Conservation (phyloP, 257 asterid genomes). For the Marsdenia floribunda region DNA sequence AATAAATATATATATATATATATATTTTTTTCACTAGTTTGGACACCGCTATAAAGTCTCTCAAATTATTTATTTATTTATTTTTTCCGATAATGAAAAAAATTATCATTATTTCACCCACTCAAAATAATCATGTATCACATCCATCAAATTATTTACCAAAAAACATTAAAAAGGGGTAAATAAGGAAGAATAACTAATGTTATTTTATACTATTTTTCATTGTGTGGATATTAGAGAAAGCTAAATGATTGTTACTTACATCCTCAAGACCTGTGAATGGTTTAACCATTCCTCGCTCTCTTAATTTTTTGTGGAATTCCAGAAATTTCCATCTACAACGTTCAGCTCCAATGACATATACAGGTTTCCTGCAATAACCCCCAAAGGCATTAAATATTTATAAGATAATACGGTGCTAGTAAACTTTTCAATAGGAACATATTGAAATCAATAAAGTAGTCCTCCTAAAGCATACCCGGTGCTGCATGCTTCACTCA, state of each 20-base stretch:
- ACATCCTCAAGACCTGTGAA: constrained; percentile 98
- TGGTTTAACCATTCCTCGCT: constrained; percentile 80
- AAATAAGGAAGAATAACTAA: no score
- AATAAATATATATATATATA: no score
- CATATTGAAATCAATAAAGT: constrained; percentile 14
- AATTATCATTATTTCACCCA: no score
- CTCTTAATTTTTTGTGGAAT: constrained; percentile 73
- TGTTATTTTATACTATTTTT: not conserved
- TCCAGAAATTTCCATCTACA: constrained; percentile 86
- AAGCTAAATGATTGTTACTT: constrained; percentile 32
- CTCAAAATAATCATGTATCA: no score
- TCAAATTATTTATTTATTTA: no score
- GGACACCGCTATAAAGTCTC: no score
- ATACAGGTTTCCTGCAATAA: constrained; percentile 83
- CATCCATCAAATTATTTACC: no score
- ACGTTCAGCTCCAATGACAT: constrained; percentile 83
- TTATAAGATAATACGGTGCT: not conserved
- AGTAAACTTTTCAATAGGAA: not conserved
- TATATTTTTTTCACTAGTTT: no score
- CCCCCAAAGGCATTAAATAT: not conserved
- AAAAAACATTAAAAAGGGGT: no score
- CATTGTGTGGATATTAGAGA: not conserved
- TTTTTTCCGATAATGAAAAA: no score
- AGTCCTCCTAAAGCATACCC: constrained; percentile 48
- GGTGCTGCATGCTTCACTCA: constrained; percentile 98